Evolutionary conservation across 2,329 filamentous ascomycete genomes (phyloP).

Genomic region (Aspergillus quadricinctus): DNA sequence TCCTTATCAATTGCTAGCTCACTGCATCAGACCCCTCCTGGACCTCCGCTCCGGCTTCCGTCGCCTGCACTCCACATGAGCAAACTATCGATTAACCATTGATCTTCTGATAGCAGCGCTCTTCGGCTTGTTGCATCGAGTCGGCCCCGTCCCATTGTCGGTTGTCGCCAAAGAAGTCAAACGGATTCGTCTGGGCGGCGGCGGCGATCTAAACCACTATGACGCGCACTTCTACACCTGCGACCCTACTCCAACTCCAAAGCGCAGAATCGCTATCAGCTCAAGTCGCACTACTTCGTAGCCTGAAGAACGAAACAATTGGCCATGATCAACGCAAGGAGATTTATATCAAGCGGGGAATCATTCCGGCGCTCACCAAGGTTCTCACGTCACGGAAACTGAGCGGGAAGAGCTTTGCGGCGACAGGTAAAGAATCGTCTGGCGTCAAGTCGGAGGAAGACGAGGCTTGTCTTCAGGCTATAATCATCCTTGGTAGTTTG

Average conservation of each 20-base stretch:
- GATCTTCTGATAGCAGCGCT: neutral
- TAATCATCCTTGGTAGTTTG: constrained; percentile 79
- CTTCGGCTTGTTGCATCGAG: neutral
- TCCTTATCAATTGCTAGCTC: neutral
- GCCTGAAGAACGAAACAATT: constrained; percentile 82
- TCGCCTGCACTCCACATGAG: neutral
- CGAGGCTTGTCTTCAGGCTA: constrained; percentile 67
- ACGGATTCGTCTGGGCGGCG: constrained; percentile 22
- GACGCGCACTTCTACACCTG: constrained; percentile 51
- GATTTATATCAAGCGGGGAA: constrained; percentile 65
- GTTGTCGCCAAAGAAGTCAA: neutral
- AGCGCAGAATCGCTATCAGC: constrained; percentile 44
- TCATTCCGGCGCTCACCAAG: constrained; percentile 52
- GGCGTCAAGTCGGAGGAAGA: constrained; percentile 57
- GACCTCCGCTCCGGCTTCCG: neutral
- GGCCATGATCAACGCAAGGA: constrained; percentile 87
- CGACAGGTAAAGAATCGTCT: constrained; percentile 25
- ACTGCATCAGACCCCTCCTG: neutral
- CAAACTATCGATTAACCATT: neutral
- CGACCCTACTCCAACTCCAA: constrained; percentile 55
- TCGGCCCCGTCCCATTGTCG: neutral
- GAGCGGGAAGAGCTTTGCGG: constrained; percentile 28
- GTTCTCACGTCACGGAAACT: constrained; percentile 44
- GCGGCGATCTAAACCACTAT: constrained; percentile 41
- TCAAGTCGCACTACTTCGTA: constrained; percentile 57